Conservation (phyloP, 495 filamentous ascomycete species). For the Penicillium ucsense region DNA sequence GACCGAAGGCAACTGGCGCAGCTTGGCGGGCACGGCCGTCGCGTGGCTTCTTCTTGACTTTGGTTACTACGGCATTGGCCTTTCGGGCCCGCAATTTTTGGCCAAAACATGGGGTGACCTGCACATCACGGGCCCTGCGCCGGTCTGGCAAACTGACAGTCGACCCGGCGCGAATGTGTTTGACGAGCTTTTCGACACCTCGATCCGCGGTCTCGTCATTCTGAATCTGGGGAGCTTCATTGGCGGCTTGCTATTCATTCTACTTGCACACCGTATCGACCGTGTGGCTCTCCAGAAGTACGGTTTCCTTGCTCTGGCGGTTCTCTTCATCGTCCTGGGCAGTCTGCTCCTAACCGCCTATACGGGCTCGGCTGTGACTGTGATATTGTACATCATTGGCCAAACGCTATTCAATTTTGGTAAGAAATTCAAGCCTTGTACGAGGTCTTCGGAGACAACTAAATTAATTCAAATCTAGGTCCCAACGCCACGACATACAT, state of each 20-base stretch:
- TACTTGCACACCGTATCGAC: conserved; percentile 36
- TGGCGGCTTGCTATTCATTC: conserved; percentile 36
- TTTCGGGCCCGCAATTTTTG: conserved; percentile 36
- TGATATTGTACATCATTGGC: conserved; percentile 48
- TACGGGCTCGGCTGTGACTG: conserved; percentile 31
- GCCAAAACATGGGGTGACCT: conserved; percentile 35
- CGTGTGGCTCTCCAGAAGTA: conserved; percentile 39
- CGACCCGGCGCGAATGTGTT: conserved; percentile 23
- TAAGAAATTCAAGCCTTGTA: neutral
- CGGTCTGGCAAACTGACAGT: conserved; percentile 30
- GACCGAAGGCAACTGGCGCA: conserved; percentile 42
- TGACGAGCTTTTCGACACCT: conserved; percentile 31
- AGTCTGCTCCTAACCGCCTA: conserved; percentile 36
- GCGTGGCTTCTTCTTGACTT: conserved; percentile 47
- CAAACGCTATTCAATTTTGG: conserved; percentile 59
- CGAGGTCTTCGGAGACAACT: neutral
- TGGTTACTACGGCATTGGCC: conserved; percentile 46
- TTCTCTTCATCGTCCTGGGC: conserved; percentile 40
- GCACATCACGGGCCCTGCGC: conserved; percentile 19
- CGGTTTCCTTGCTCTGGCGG: conserved; percentile 37
- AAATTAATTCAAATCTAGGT: conserved; percentile 16
- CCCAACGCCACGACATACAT: conserved; percentile 56
- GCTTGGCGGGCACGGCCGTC: conserved; percentile 38
- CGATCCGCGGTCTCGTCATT: conserved; percentile 29
- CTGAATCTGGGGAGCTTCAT: conserved; percentile 38